Evolutionary conservation across 345 rosid species (phyloP).

Genomic region (Lepidium aucheri): DNA sequence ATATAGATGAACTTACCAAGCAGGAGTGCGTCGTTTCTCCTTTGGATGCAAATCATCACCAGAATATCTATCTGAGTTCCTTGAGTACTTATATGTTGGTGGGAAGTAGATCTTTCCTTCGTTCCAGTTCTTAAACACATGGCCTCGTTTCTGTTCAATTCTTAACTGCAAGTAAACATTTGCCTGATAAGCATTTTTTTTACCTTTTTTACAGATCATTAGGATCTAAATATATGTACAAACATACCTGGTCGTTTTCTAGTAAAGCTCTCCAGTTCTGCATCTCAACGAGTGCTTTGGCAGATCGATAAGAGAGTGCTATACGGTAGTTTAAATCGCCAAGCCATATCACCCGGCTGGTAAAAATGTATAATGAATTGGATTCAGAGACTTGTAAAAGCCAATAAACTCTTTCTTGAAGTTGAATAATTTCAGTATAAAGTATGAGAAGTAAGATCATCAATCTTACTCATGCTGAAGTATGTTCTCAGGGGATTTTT

Average conservation of each 20-base stretch:
- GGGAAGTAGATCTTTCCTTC: conserved; percentile 97
- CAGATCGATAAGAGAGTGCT: conserved; percentile 88
- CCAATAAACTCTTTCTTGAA: too few relatives aligned
- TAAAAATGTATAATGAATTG: too few relatives aligned
- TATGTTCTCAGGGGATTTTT: conserved; percentile 88
- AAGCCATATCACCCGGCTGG: conserved; percentile 47
- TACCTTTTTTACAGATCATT: too few relatives aligned
- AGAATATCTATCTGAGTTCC: conserved; percentile 94
- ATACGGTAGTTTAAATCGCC: conserved; percentile 97
- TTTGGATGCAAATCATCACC: conserved; percentile 88
- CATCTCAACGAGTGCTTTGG: conserved; percentile 98
- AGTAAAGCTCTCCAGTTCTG: conserved; percentile 97
- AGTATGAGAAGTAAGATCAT: too few relatives aligned
- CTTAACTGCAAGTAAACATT: conserved; percentile 41
- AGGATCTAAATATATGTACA: too few relatives aligned
- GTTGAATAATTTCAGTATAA: too few relatives aligned
- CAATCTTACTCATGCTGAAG: conserved; percentile 86
- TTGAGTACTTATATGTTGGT: conserved; percentile 94
- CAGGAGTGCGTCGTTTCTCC: conserved; percentile 97
- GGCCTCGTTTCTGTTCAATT: conserved; percentile 80
- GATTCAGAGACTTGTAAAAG: too few relatives aligned
- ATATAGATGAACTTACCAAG: conserved; percentile 49
- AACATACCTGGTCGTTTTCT: conserved; percentile 76
- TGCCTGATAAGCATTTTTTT: too few relatives aligned
- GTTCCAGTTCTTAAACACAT: conserved; percentile 79